Conservation (phyloP, 768 basidiomycete genomes). For the Mycena epipterygia region DNA sequence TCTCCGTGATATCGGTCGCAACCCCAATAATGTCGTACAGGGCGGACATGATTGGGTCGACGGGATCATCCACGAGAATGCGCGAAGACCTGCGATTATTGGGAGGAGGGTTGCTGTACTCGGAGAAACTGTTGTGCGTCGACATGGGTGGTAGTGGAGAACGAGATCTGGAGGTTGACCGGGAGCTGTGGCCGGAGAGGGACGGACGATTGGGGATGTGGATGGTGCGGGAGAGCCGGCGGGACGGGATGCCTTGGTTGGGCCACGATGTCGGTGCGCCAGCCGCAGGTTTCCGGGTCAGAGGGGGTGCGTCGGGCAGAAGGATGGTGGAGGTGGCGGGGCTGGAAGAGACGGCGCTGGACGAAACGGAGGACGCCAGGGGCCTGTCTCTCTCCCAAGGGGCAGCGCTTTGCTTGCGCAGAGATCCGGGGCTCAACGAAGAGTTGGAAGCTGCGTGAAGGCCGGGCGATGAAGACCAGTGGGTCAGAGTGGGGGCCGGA, state of each 20-base stretch:
- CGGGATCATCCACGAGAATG: slow-evolving; percentile 86
- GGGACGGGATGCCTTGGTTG: slow-evolving; percentile 70
- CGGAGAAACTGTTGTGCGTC: slow-evolving; percentile 75
- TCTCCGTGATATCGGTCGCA: slow-evolving; percentile 94
- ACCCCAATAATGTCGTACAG: slow-evolving; percentile 94
- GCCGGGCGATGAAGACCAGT: slow-evolving; percentile 67
- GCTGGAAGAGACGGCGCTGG: slow-evolving; percentile 68
- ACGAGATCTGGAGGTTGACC: slow-evolving; percentile 94
- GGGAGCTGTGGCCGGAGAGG: slow-evolving; percentile 86
- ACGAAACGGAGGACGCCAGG: slow-evolving; percentile 67
- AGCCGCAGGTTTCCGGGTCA: slow-evolving; percentile 73
- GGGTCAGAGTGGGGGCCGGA: slow-evolving; percentile 60
- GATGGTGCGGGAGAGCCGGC: slow-evolving; percentile 87
- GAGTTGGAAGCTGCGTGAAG: slow-evolving; percentile 76
- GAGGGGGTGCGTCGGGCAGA: slow-evolving; percentile 69
- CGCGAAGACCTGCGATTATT: slow-evolving; percentile 84
- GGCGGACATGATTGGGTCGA: slow-evolving; percentile 91
- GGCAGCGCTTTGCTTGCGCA: slow-evolving; percentile 74
- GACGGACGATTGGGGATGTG: slow-evolving; percentile 78
- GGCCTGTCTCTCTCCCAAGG: slow-evolving; percentile 72
- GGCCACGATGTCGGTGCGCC: slow-evolving; percentile 68
- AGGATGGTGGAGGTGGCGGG: slow-evolving; percentile 72
- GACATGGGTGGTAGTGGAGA: slow-evolving; percentile 87
- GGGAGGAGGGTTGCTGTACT: slow-evolving; percentile 59
- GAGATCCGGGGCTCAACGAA: slow-evolving; percentile 75